Evolutionary conservation across 164 flowering plant genomes (phyloP).

Genomic region (Annona cherimola): DNA sequence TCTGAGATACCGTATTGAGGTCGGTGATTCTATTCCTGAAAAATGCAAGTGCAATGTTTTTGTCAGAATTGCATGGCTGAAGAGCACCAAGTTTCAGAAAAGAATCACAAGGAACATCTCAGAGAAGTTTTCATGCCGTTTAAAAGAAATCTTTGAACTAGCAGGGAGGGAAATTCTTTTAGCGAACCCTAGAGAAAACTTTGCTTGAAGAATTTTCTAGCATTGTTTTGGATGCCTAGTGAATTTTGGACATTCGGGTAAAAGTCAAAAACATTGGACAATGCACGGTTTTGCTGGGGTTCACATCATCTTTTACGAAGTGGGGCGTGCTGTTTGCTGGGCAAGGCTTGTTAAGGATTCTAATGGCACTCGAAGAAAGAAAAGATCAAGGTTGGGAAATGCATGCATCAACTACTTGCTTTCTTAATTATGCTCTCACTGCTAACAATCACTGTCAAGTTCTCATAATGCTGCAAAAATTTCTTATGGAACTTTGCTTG

Average conservation of each 20-base stretch:
- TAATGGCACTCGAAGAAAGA: neutral
- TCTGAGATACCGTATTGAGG: conserved; percentile 41
- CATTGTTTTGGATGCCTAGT: too few species aligned
- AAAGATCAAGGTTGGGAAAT: neutral
- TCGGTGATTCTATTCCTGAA: conserved; percentile 15
- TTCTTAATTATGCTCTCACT: too few species aligned
- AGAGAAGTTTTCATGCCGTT: conserved; percentile 34
- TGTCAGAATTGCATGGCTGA: conserved; percentile 61
- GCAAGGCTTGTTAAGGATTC: too few species aligned
- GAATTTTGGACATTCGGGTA: too few species aligned
- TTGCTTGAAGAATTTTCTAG: neutral
- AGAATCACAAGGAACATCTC: conserved; percentile 48
- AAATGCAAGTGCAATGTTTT: conserved; percentile 50
- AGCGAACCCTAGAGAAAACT: conserved; percentile 9
- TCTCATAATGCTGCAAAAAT: too few species aligned
- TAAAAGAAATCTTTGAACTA: conserved; percentile 44
- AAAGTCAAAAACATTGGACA: too few species aligned
- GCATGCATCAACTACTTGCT: too few species aligned
- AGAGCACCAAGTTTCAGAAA: conserved; percentile 53
- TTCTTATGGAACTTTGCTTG: too few species aligned
- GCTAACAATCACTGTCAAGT: too few species aligned
- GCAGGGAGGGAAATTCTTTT: conserved; percentile 42
- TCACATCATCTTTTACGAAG: too few species aligned
- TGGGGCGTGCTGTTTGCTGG: too few species aligned
- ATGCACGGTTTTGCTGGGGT: too few species aligned